Base-by-base conservation (phyloP, 139 green algal genomes). In the Nannochloris sp. region DNA sequence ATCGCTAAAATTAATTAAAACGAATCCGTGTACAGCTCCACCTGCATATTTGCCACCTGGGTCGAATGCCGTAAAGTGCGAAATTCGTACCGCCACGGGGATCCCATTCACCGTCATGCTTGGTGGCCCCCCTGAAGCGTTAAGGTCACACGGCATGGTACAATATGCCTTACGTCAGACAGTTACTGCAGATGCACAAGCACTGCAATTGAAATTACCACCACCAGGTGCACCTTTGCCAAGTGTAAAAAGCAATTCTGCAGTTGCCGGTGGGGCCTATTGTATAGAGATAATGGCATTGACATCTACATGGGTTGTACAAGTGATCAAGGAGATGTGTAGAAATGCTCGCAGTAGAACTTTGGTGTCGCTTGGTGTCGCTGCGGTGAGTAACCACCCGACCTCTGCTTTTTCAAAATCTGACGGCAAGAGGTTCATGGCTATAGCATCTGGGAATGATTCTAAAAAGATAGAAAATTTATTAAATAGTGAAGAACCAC, bases 231-330 rank as follows among this genome's bases (percentile, higher is more conserved):
- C 81, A 54, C 60, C 78, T 4, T 30, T 72, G 46, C 76, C 87
- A 8, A 24, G 60, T 3, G 60, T 78, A 0, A 74, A 73, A 27
- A 59, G 9, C 35, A 78, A 51, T 2, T 23, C 61, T 0, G 73
- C 62, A 4, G 68, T 95, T 12, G 83, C 87, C 0, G 61, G 69
- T 4, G 82, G 86, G 2, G 53, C 74, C 19, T 71, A 75, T 0
- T 65, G 82, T 4, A 83, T 93, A 24, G 86, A 95, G 57, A 61
- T 70, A 4, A 48, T 93, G 64, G 78, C 78, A 14, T 65, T 82
- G 7, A 91, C 78, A 15, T 87, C 78, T 14, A 78, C 95, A n/a
- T 96, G 89, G 89, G 80, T 76, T 29, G 87, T 95, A 38, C 65
- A 83, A 15, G 60, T 92, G 39, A 80, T 96, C 64, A 81, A 87